These are phyloP conservation scores for Juncus inflexus DNA, from an alignment of 176 grass and related monocot genomes.

Conservation along the genomic window DNA sequence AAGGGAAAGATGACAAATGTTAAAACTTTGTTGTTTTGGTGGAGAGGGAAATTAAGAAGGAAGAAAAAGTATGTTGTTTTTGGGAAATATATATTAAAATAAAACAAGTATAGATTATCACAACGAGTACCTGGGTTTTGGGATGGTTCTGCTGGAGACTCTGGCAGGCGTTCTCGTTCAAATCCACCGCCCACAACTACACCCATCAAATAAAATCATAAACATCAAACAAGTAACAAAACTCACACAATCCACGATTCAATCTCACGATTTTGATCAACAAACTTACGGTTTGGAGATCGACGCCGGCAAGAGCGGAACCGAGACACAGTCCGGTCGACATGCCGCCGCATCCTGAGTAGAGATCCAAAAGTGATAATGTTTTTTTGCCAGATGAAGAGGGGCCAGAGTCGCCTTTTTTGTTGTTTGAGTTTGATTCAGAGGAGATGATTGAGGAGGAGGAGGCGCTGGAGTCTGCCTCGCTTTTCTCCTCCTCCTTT, in stretches of 20 bases:
- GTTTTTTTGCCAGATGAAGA: slow-evolving; percentile 22
- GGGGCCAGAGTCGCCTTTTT: slow-evolving; percentile 19
- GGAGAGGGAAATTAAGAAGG: neutral
- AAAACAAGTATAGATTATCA: neutral
- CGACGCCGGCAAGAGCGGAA: slow-evolving; percentile 49
- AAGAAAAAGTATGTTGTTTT: neutral
- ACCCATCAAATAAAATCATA: neutral
- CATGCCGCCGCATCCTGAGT: slow-evolving; percentile 92
- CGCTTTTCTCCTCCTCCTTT: slow-evolving; percentile 25
- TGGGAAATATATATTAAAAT: neutral
- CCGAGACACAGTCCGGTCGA: slow-evolving; percentile 85
- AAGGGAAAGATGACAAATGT: neutral
- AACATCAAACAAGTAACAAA: too few species aligned
- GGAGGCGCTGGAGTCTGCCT: too few species aligned
- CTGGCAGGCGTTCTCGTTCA: slow-evolving; percentile 57
- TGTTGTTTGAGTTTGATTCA: slow-evolving; percentile 28
- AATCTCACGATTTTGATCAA: neutral
- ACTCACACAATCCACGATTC: too few species aligned
- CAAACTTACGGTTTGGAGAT: slow-evolving; percentile 54
- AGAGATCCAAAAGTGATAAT: slow-evolving; percentile 59
- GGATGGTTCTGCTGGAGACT: slow-evolving; percentile 81
- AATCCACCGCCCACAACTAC: slow-evolving; percentile 78
- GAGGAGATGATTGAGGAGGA: slow-evolving; percentile 54
- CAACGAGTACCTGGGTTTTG: slow-evolving; percentile 45
- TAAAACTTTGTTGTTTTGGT: neutral